Percentiles rank a stretch among this genome's conserved stretches.
These are phyloP conservation scores for Ganoderma meredithae DNA, from an alignment of 1,284 basidiomycete species.

Conservation along the genomic window DNA sequence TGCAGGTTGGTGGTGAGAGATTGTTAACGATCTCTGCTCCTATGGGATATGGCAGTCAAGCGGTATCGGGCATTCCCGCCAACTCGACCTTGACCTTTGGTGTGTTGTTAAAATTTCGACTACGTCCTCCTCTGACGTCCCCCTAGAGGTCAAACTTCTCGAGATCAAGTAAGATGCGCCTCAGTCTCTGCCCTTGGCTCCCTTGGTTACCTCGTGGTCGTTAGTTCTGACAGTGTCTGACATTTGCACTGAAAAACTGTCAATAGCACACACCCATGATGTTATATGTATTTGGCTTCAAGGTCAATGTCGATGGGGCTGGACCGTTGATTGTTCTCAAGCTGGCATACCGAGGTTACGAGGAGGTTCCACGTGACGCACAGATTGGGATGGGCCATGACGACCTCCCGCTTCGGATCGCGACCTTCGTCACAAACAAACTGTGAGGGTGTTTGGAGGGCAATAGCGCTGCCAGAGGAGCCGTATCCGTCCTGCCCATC, in stretches of 20 bases:
- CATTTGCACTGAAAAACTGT: background rate
- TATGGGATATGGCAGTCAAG: slow-evolving; percentile 75
- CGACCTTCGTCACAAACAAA: background rate
- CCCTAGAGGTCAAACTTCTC: slow-evolving; percentile 76
- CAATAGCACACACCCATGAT: background rate
- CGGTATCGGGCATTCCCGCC: slow-evolving; percentile 60
- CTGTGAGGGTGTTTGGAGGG: background rate
- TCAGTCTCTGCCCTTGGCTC: background rate
- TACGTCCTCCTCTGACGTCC: slow-evolving; percentile 28
- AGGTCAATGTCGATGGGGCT: background rate
- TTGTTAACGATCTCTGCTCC: slow-evolving; percentile 79
- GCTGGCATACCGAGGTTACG: background rate
- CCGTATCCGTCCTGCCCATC: slow-evolving; percentile 12
- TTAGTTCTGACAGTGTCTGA: background rate
- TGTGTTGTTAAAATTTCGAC: slow-evolving; percentile 45
- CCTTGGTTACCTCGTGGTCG: background rate
- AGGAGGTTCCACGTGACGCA: background rate
- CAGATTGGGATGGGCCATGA: background rate
- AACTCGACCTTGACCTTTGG: slow-evolving; percentile 80
- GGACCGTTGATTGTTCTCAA: background rate
- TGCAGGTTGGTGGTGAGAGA: slow-evolving; percentile 93
- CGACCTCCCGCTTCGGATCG: background rate
- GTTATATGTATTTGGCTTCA: slow-evolving; percentile 1
- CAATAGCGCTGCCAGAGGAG: background rate
- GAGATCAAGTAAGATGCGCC: slow-evolving; percentile 60